Conservation (phyloP, 2,329 filamentous ascomycete species). For the Alternaria sp. region DNA sequence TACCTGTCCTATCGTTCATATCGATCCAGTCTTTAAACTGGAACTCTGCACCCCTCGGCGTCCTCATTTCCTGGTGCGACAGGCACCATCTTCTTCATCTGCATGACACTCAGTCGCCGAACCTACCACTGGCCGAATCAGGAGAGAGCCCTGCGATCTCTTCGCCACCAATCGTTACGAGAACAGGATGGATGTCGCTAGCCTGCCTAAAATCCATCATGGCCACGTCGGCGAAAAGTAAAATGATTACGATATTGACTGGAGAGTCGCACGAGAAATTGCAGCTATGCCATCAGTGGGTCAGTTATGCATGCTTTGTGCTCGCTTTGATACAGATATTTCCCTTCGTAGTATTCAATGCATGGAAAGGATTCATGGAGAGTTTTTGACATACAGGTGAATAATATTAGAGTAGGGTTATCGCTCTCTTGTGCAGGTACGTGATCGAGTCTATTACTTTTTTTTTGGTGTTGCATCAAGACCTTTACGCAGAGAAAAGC, state of each 20-base stretch:
- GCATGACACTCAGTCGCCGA: constrained; percentile 35
- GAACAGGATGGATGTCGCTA: constrained; percentile 44
- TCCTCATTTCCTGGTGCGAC: constrained; percentile 34
- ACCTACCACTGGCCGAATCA: constrained; percentile 34
- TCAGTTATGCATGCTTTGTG: constrained; percentile 60
- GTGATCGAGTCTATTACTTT: not conserved
- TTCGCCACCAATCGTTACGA: constrained; percentile 42
- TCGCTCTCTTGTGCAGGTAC: constrained; percentile 55
- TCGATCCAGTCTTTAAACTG: constrained; percentile 31
- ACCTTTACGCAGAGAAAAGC: not conserved
- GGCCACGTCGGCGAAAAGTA: constrained; percentile 63
- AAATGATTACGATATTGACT: constrained; percentile 63
- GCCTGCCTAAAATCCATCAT: constrained; percentile 43
- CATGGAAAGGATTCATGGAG: constrained; percentile 60
- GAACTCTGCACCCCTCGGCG: constrained; percentile 41
- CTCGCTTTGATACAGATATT: constrained; percentile 67
- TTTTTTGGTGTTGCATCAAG: not conserved
- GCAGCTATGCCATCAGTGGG: constrained; percentile 52
- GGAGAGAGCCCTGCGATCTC: not conserved
- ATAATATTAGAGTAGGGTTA: constrained; percentile 65
- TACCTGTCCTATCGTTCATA: constrained; percentile 44
- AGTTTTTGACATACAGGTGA: constrained; percentile 50
- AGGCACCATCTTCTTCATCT: constrained; percentile 41
- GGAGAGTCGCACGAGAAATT: constrained; percentile 66
- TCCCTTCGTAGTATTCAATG: constrained; percentile 65